A percentile compares a stretch with the other conserved stretches of the same genome.
phyloP scores from a whole-genome alignment of 257 asterid genomes.

The Nemophila menziesii region DNA sequence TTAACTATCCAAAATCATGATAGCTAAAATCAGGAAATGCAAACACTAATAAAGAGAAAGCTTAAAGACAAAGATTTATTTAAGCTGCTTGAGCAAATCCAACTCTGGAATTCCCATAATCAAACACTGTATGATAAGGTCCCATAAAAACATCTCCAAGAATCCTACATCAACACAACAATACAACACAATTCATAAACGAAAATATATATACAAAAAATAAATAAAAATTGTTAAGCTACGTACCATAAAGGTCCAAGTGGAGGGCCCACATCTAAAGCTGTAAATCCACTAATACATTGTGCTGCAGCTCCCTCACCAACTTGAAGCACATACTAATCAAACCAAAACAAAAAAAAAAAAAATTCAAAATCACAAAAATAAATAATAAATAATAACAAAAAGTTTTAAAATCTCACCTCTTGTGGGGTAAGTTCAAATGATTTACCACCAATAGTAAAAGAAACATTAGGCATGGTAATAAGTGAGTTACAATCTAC shows the following conservation, averaged over 20 bases:
- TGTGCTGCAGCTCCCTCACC: constrained; percentile 68
- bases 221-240: background rate
- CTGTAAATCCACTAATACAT: constrained; percentile 80
- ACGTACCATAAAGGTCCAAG: constrained; percentile 84
- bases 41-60: too few relatives aligned
- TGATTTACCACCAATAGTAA: constrained; percentile 50
- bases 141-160: constrained; percentile 87
- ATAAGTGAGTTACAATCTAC: constrained; percentile 54
- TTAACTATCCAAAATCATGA: too few relatives aligned
- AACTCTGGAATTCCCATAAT: constrained; percentile 50
- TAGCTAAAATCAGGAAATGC: background rate
- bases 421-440: constrained; percentile 60
- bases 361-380: background rate
- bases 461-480: constrained; percentile 55
- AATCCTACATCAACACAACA: constrained; percentile 39
- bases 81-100: constrained; percentile 82
- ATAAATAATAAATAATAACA: background rate
- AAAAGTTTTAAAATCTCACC: constrained; percentile 21
- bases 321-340: constrained; percentile 62
- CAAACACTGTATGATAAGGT: constrained; percentile 63
- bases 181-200: background rate
- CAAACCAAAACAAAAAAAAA: constrained; percentile 7
- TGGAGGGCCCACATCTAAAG: constrained; percentile 75
- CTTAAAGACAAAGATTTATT: constrained; percentile 6
- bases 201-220: background rate